Evolutionary conservation across 495 filamentous ascomycete species (phyloP).

Genomic region (Aspergillus leporis): DNA sequence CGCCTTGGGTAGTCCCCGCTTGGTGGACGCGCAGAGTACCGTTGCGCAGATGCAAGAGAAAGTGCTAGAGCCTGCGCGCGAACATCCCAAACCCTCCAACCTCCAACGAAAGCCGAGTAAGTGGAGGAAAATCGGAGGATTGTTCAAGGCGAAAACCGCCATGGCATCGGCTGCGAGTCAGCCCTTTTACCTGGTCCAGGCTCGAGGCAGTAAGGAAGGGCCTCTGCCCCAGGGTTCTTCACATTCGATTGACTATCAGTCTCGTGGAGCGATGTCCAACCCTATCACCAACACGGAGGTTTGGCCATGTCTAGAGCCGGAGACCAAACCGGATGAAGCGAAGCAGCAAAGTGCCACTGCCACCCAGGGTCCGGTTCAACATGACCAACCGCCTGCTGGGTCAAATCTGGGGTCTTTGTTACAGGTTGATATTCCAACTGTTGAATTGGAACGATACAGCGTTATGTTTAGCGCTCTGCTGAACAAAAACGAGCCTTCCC

Average conservation of each 20-base stretch:
- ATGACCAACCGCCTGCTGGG: conserved; percentile 13
- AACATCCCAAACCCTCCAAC: conserved; percentile 4
- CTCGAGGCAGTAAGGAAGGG: conserved; percentile 11
- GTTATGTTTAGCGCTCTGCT: conserved; percentile 90
- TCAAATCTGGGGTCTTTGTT: conserved; percentile 42
- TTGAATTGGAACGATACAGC: conserved; percentile 86
- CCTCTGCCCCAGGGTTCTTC: conserved; percentile 19
- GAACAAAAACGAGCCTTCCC: conserved; percentile 43
- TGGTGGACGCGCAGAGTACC: conserved; percentile 25
- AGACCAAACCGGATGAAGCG: conserved; percentile 7
- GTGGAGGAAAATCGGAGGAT: conserved; percentile 57
- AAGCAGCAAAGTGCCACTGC: neutral
- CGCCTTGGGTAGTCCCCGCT: conserved; percentile 55
- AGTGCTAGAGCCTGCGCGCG: conserved; percentile 13
- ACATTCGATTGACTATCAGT: conserved; percentile 22
- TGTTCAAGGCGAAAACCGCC: conserved; percentile 50
- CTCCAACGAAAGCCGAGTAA: conserved; percentile 50
- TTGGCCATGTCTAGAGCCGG: conserved; percentile 31
- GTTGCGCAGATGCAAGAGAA: conserved; percentile 28
- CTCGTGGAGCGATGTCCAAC: conserved; percentile 10
- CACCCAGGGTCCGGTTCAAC: conserved; percentile 5
- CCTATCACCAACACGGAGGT: conserved; percentile 26
- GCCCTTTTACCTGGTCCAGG: conserved; percentile 26
- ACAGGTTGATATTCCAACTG: conserved; percentile 76
- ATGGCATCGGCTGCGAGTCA: conserved; percentile 25